Evolutionary conservation across 192 early-diverging fungal genomes (phyloP).

Genomic region (Mortierella alpina): DNA sequence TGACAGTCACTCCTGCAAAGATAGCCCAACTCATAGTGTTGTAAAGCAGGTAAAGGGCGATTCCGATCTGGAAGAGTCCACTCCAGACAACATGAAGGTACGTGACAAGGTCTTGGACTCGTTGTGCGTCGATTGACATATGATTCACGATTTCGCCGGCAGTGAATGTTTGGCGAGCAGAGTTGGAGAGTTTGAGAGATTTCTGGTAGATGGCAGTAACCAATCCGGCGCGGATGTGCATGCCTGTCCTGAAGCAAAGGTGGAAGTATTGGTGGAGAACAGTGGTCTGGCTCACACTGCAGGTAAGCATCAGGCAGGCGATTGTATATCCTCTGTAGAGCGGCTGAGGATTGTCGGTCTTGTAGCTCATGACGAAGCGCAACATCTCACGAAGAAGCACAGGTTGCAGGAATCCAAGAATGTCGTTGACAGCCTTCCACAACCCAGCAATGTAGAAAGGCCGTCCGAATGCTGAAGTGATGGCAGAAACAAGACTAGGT

Average conservation of each 20-base stretch:
- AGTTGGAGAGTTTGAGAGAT: constrained; percentile 81
- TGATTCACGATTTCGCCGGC: constrained; percentile 67
- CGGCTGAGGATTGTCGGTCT: constrained; percentile 65
- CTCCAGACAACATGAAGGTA: constrained; percentile 83
- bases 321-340: constrained; percentile 83
- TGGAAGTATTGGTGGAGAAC: constrained; percentile 93
- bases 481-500: constrained; percentile 80
- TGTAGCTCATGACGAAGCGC: constrained; percentile 70
- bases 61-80: constrained; percentile 79
- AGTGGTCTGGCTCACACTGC: constrained; percentile 79
- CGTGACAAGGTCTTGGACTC: constrained; percentile 70
- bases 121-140: constrained; percentile 75
- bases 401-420: constrained; percentile 83
- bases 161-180: constrained; percentile 81
- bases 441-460: constrained; percentile 78
- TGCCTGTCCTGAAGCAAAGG: constrained; percentile 78
- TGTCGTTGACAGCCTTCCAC: constrained; percentile 83
- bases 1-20: constrained; percentile 86
- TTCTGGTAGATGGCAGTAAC: constrained; percentile 90
- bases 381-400: constrained; percentile 80
- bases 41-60: constrained; percentile 84
- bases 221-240: constrained; percentile 79
- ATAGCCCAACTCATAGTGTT: constrained; percentile 82
- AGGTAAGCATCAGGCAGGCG: constrained; percentile 82
- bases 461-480: constrained; percentile 69